Percentiles rank a stretch among this genome's conserved stretches.
Conservation (phyloP, 805 yeast species). For the Saccharomycopsis babjevae region DNA sequence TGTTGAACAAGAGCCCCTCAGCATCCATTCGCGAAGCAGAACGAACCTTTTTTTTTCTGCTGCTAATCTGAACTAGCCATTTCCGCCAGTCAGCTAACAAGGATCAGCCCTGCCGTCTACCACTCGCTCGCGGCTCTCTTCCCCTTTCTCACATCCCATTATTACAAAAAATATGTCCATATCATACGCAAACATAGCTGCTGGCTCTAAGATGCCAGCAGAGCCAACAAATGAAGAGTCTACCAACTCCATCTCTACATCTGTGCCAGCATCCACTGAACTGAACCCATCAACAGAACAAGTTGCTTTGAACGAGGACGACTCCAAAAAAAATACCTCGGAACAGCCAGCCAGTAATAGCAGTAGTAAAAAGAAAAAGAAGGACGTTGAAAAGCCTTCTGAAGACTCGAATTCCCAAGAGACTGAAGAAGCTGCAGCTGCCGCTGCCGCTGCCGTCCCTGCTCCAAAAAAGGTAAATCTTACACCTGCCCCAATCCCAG, state of each 20-base stretch:
- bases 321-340: background rate
- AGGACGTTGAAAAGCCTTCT: background rate
- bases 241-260: background rate
- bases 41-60: too few relatives aligned
- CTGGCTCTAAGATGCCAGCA: constrained; percentile 5
- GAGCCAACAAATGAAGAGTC: background rate
- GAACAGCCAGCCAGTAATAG: background rate
- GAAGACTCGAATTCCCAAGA: background rate
- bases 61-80: too few relatives aligned
- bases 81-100: too few relatives aligned
- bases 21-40: too few relatives aligned
- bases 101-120: too few relatives aligned
- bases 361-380: background rate
- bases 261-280: background rate
- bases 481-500: constrained; percentile 61
- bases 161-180: background rate
- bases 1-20: too few relatives aligned
- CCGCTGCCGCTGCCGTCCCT: background rate
- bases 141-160: background rate
- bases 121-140: background rate
- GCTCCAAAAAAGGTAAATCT: constrained; percentile 8
- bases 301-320: background rate
- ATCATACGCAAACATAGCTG: constrained; percentile 16
- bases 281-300: background rate
- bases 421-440: background rate